These are phyloP conservation scores for Sclerotinia subarctica DNA, from an alignment of 2,329 filamentous ascomycete species.

Conservation along the genomic window DNA sequence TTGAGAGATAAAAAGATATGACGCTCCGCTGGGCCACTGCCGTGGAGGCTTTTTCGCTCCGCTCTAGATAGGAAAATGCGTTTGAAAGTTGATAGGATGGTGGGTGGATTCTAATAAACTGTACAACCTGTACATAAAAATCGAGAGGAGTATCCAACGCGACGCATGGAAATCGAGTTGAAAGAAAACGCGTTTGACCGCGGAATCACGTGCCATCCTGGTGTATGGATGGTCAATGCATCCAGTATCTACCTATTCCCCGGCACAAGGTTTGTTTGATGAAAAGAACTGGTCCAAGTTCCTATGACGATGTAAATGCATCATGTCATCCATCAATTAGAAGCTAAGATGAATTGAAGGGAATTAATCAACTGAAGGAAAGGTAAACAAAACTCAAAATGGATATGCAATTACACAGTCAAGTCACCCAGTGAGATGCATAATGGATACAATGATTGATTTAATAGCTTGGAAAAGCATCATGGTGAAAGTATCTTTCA, in stretches of 20 bases:
- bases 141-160: not conserved
- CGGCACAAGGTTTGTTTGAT: not conserved
- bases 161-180: not conserved
- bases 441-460: no score
- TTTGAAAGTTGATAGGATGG: not conserved
- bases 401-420: no score
- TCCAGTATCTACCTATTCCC: not conserved
- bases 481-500: no score
- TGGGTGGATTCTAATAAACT: not conserved
- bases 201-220: conserved; percentile 11
- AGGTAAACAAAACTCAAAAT: no score
- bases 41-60: not conserved
- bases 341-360: no score
- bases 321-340: no score
- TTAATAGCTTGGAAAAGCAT: no score
- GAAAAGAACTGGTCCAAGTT: no score
- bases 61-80: not conserved
- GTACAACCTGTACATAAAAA: not conserved
- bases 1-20: not conserved
- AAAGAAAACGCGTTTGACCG: not conserved
- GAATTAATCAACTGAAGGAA: no score
- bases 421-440: no score
- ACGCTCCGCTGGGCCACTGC: conserved; percentile 3
- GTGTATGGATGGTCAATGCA: not conserved
- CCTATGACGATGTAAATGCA: no score